Base-by-base conservation (phyloP, 805 yeast species). In the Saturnispora sekii region DNA sequence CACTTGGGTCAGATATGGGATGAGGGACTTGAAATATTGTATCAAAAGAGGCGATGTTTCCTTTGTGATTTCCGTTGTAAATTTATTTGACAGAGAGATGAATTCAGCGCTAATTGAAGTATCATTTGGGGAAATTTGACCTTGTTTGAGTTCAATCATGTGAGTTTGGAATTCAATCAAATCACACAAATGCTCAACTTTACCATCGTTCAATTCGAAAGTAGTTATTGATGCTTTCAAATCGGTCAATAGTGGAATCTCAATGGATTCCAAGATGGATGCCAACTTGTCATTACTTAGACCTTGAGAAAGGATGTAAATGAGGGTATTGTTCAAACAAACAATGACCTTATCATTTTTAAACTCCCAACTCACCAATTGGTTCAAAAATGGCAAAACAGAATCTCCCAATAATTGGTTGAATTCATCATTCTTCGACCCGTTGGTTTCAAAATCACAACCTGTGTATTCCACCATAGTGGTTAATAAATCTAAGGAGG, bases 401-500 rank as follows among this genome's bases (percentile, higher is more conserved):
- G 47, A 44, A 5, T 43, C 29, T 5, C 41, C 37, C 7, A 64
- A 48, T 7, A 48, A 44, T 21, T 62, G 65, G 43, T 55, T 57
- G n/a, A 62, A 48, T 10, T 40, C 30, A 4, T 35, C 32, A n/a
- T 42, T 37, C 3, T 44, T 45, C 3, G 43, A 35, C 3, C 37
- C 33, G 4, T 35, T 21, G 21, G 37, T 33, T 30, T 41, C 43
- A 11, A 46, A 12, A 10, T 36, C 39, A 26, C 53, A 55, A 11
- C 64, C 65, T 41, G 57, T 56, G 35, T 64, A 72, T 59, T 88
- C 96, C 53, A 83, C 73, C 6, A 80, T 67, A 1, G 89, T 83
- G 1, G 96, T 77, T 18, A 86, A 67, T 30, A 90, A 60, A 59
- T 90, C 97, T 17, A 89, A 63, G 0, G 83, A 69, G 1, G 81